Percentiles rank a stretch among this genome's conserved stretches.
phyloP scores from a whole-genome alignment of 441 rosid genomes.

The Pelargonium australe region DNA sequence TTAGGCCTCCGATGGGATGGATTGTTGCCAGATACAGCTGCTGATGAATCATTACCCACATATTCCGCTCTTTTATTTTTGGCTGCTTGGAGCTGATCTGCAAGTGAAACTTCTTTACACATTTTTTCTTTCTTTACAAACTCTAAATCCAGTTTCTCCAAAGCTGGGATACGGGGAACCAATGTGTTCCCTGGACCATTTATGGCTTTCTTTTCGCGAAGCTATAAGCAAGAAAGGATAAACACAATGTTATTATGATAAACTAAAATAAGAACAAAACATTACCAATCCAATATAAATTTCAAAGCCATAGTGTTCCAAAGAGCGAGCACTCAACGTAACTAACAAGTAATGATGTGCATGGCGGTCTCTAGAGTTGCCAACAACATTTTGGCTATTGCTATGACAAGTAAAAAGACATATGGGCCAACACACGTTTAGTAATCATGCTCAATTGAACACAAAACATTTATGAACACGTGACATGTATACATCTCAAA shows the following conservation, averaged over 20 bases:
- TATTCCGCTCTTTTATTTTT: conserved; percentile 45
- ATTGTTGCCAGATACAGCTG: neutral
- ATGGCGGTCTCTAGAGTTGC: too few species aligned
- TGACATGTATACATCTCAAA: too few species aligned
- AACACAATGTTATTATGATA: neutral
- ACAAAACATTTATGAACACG: too few species aligned
- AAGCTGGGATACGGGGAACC: conserved; percentile 32
- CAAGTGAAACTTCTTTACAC: conserved; percentile 49
- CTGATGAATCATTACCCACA: neutral
- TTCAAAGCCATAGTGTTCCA: too few species aligned
- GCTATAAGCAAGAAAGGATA: conserved; percentile 33
- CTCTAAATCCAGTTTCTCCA: conserved; percentile 58
- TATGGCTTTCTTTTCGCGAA: conserved; percentile 48
- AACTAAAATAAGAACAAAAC: neutral
- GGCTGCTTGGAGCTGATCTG: conserved; percentile 76
- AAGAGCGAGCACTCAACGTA: too few species aligned
- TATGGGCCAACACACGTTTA: too few species aligned
- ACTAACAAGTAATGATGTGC: too few species aligned
- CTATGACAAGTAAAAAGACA: too few species aligned
- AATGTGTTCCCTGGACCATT: conserved; percentile 28
- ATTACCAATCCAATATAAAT: too few species aligned
- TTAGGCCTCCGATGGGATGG: conserved; percentile 12
- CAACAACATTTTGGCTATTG: too few species aligned
- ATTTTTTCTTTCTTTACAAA: conserved; percentile 45
- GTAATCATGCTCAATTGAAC: too few species aligned